Conservation (phyloP, 2,329 filamentous ascomycete species). For the Phyllachora maydis region DNA sequence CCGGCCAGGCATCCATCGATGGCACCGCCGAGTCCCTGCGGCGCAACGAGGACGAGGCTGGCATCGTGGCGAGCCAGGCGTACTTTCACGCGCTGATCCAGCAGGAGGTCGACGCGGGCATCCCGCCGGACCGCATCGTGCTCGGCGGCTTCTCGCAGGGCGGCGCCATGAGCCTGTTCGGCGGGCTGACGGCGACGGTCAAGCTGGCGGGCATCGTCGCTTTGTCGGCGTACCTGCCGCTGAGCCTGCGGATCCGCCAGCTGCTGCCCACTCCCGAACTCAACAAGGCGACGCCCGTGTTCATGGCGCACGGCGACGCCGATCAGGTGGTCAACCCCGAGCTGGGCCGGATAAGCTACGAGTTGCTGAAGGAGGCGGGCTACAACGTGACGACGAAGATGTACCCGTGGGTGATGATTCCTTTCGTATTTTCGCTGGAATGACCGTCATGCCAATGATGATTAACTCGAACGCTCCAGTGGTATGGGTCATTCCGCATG, state of each 20-base stretch:
- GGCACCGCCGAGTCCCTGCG: conserved; percentile 9
- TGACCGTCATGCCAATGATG: not conserved
- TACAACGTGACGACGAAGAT: conserved; percentile 56
- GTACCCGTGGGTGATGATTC: conserved; percentile 37
- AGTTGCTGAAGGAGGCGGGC: conserved; percentile 46
- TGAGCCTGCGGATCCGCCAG: conserved; percentile 27
- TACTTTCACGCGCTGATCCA: conserved; percentile 68
- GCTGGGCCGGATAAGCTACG: conserved; percentile 47
- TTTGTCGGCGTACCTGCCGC: conserved; percentile 61
- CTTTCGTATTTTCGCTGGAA: not conserved
- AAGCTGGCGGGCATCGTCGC: conserved; percentile 80
- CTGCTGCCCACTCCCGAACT: conserved; percentile 19
- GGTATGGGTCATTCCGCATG: conserved; percentile 59
- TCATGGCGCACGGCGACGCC: conserved; percentile 70
- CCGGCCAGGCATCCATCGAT: conserved; percentile 6
- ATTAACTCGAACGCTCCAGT: conserved; percentile 15
- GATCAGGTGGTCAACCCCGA: conserved; percentile 53
- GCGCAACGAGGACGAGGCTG: conserved; percentile 35
- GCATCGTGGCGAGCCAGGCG: conserved; percentile 50
- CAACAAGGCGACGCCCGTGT: conserved; percentile 63
- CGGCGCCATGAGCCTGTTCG: conserved; percentile 68
- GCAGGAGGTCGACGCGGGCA: conserved; percentile 60
- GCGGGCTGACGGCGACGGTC: conserved; percentile 49
- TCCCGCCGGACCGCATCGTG: conserved; percentile 65
- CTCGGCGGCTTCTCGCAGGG: conserved; percentile 76